Conservation (phyloP, 73 alveolate species). For the Uronychia binucleata region DNA sequence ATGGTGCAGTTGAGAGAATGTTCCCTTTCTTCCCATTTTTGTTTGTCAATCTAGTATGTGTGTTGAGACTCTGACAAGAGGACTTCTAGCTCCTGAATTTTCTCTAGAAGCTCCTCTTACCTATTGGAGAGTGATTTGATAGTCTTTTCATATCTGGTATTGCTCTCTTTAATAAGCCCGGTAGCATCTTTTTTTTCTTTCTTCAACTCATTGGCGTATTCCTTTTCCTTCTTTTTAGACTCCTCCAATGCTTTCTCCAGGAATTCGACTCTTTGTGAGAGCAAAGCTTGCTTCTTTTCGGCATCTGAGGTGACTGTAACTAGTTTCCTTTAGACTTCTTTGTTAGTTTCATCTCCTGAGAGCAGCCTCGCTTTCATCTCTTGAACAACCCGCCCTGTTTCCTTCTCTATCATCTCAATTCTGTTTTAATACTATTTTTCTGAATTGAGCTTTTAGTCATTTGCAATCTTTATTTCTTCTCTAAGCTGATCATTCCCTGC, state of each 20-base stretch:
- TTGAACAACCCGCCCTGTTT: constrained; percentile 13
- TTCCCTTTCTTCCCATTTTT: constrained; percentile 27
- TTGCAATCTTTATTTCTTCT: constrained; percentile 2
- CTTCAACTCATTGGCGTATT: constrained; percentile 24
- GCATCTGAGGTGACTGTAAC: constrained; percentile 35
- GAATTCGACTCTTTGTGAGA: constrained; percentile 41
- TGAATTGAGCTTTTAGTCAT: constrained; percentile 4
- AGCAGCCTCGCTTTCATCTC: constrained; percentile 14
- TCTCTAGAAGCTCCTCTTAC: constrained; percentile 40
- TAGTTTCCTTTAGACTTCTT: constrained; percentile 30
- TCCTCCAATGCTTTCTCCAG: constrained; percentile 48
- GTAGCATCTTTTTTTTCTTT: constrained; percentile 35
- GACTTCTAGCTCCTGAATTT: constrained; percentile 27
- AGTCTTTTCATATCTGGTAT: constrained; percentile 39
- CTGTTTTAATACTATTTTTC: constrained; percentile 20
- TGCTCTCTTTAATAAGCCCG: constrained; percentile 6
- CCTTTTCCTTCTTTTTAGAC: constrained; percentile 27
- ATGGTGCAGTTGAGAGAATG: background rate
- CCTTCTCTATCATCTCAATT: constrained; percentile 9
- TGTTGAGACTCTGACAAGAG: constrained; percentile 5
- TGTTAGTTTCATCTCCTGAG: constrained; percentile 18
- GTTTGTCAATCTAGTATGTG: background rate
- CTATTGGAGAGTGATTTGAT: constrained; percentile 3
- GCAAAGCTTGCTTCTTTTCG: constrained; percentile 49
- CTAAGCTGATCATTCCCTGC: constrained; percentile 40